Conservation (phyloP, 257 asterid genomes). For the Ajuga chamaepitys region DNA sequence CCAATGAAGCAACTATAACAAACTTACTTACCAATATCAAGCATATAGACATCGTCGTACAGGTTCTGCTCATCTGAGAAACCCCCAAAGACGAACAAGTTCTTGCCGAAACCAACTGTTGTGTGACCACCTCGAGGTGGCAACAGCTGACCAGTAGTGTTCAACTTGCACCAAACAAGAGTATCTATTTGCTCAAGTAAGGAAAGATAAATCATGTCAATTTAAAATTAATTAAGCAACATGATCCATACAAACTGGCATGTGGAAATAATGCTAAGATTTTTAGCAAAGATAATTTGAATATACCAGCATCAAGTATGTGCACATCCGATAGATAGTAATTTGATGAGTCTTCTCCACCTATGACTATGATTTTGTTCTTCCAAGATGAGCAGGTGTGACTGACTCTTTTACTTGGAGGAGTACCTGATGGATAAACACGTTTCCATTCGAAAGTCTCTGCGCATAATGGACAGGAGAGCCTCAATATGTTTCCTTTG, state of each 20-base stretch:
- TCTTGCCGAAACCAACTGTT: slow-evolving; percentile 65
- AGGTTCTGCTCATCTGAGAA: slow-evolving; percentile 85
- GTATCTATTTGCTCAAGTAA: slow-evolving; percentile 50
- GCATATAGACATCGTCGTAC: slow-evolving; percentile 76
- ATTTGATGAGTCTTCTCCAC: slow-evolving; percentile 83
- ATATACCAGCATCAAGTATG: slow-evolving; percentile 89
- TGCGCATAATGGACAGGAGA: slow-evolving; percentile 26
- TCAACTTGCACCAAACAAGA: slow-evolving; percentile 86
- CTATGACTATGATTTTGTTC: slow-evolving; percentile 83
- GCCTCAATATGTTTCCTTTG: neutral
- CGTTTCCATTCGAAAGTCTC: slow-evolving; percentile 83
- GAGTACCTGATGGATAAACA: slow-evolving; percentile 82
- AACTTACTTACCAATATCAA: slow-evolving; percentile 70
- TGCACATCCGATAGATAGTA: slow-evolving; percentile 90
- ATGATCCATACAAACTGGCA: slow-evolving; percentile 4
- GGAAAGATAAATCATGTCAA: slow-evolving; percentile 19
- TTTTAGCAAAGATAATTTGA: slow-evolving; percentile 2
- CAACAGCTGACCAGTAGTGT: slow-evolving; percentile 77
- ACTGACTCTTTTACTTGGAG: slow-evolving; percentile 90
- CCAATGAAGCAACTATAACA: neutral
- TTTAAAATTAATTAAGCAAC: slow-evolving; percentile 2
- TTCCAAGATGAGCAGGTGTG: slow-evolving; percentile 96
- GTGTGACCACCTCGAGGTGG: slow-evolving; percentile 99
- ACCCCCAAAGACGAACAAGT: slow-evolving; percentile 89
- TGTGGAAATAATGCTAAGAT: neutral